Evolutionary conservation across 2,329 filamentous ascomycete genomes (phyloP).

Genomic region (Penicillium sp.): DNA sequence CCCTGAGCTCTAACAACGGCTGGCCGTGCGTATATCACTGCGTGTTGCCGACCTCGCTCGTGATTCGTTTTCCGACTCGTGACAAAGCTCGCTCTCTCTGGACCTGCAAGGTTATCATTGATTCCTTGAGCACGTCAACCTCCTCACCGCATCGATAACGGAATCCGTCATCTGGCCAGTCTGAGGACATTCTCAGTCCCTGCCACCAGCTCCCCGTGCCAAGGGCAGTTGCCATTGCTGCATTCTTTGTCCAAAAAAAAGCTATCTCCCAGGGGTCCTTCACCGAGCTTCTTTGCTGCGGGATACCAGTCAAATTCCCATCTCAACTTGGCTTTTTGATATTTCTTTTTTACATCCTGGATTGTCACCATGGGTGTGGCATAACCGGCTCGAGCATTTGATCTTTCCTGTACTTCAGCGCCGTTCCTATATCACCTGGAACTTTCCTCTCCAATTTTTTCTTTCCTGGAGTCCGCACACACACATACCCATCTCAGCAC

Average conservation of each 20-base stretch:
- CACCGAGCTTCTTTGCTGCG: conserved; percentile 15
- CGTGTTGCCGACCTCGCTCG: conserved; percentile 13
- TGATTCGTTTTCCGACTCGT: conserved; percentile 15
- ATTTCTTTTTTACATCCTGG: conserved; percentile 11
- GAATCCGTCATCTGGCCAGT: conserved; percentile 4
- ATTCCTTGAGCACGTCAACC: conserved; percentile 11
- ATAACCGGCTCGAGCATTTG: conserved; percentile 25
- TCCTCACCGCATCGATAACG: conserved; percentile 28
- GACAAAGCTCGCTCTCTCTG: conserved; percentile 3
- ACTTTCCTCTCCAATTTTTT: not conserved
- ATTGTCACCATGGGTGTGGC: conserved; percentile 35
- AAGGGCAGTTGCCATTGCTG: conserved; percentile 6
- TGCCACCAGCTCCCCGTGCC: conserved; percentile 11
- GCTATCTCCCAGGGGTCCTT: conserved; percentile 13
- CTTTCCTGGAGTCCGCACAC: not conserved
- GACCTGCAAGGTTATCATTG: conserved; percentile 23
- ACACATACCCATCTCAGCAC: not conserved
- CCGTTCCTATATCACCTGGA: conserved; percentile 14
- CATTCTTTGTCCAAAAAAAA: conserved; percentile 11
- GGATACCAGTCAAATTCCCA: conserved; percentile 14
- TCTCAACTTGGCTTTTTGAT: conserved; percentile 19
- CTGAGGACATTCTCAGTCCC: conserved; percentile 15
- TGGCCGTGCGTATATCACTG: conserved; percentile 12
- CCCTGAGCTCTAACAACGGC: conserved; percentile 22
- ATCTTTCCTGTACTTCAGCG: conserved; percentile 29